Conservation (phyloP, 2,329 filamentous ascomycete genomes). For the Calonectria montana region DNA sequence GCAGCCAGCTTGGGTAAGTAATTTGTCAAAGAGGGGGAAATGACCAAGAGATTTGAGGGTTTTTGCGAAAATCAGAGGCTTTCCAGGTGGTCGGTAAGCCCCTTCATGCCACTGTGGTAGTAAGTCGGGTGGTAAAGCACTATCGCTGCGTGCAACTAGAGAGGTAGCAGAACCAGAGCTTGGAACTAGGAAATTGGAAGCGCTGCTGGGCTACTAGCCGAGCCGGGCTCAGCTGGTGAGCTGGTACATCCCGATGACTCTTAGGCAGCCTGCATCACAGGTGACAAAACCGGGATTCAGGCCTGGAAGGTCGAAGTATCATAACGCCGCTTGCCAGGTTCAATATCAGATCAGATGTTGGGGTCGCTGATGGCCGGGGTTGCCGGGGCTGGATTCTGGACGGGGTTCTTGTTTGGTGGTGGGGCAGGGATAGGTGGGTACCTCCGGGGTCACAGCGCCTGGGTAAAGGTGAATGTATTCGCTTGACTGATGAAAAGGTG, state of each 20-base stretch:
- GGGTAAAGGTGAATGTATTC: constrained; percentile 18
- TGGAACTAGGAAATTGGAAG: constrained; percentile 18
- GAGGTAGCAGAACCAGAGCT: background rate
- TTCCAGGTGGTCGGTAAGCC: constrained; percentile 29
- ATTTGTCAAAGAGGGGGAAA: background rate
- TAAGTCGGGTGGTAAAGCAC: constrained; percentile 23
- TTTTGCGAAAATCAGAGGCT: constrained; percentile 19
- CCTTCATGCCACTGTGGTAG: constrained; percentile 32
- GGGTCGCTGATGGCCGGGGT: constrained; percentile 19
- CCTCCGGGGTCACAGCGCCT: background rate
- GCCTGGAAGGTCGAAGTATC: constrained; percentile 37
- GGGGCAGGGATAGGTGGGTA: constrained; percentile 9
- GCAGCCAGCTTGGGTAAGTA: constrained; percentile 27
- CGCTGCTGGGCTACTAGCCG: background rate
- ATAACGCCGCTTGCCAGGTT: constrained; percentile 36
- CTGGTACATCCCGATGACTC: constrained; percentile 14
- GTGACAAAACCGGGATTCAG: constrained; percentile 31
- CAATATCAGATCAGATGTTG: constrained; percentile 39
- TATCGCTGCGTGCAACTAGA: constrained; percentile 6
- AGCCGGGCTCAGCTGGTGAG: constrained; percentile 1
- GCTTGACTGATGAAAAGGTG: constrained; percentile 26
- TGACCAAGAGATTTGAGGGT: constrained; percentile 3
- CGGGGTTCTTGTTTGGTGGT: background rate
- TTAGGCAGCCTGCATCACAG: constrained; percentile 14
- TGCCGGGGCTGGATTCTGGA: background rate